Evolutionary conservation across 2,329 filamentous ascomycete species (phyloP), one percentile per base, ranked within the genome.

Genomic region (Aspergillus glaucus): DNA sequence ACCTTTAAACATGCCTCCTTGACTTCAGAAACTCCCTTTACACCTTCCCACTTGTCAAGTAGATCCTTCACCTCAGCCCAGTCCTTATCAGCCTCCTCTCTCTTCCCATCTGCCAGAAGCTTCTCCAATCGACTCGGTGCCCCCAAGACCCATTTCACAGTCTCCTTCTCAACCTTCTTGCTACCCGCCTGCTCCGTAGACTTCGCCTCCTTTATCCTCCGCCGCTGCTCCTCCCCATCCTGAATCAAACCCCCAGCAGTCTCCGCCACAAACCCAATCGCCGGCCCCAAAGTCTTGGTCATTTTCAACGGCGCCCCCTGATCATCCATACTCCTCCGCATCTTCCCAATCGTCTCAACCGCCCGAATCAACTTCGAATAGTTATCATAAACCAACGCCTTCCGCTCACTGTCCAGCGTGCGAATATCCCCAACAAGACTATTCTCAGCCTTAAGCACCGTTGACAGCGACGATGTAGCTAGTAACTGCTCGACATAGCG

Each of bases 301-400:
- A 75, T 70, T 0, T 67, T 69, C 59, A 75, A 62, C n/a, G 74
- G 70, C 9, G 67, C 65, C 2, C 69, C 64, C 3, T 69, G 62
- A 44, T 73, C 70, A 55, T 75, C 73, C 67, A 76, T 75, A 49
- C 71, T 75, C 49, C 60, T 62, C 28, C 73, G 64, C 73, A 76
- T 75, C 72, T 88, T 89, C 44, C 87, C 81, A 62, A 98, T 98
- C 3, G 92, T 97, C 69, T 95, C 92, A 9, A 94, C 96, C 1
- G 93, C 93, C n/a, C 86, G 82, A 57, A 98, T 96, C 57, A 98
- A 73, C 72, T 97, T 97, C 58, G 87, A 93, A 69, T 97, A 98
- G 66, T 98, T 98, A 67, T 98, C 92, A 68, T 98, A 98, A 4
- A 98, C 93, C 53, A 98, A 73, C 1, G 92, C 91, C 72, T 98